Base-by-base conservation (phyloP, 257 asterid species). In the Solanum etuberosum region DNA sequence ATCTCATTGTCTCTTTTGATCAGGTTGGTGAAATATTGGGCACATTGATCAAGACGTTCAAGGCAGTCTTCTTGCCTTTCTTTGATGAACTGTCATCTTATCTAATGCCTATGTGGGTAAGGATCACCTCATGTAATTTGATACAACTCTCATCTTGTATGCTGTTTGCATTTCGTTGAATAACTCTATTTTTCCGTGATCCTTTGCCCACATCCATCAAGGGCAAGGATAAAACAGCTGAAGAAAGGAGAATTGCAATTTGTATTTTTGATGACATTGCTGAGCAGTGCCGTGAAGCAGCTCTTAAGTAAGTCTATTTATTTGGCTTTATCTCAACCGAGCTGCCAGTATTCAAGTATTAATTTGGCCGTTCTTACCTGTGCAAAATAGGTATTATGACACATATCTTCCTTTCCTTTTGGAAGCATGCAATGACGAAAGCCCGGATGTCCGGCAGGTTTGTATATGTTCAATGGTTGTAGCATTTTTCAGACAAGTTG, bases 191-290 rank as follows among this genome's bases (percentile, higher is more conserved):
- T 42, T 25, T 20, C 18, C 61, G 7, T 15, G n/a, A 9, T 16
- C 29, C 5, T 18, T 43, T 80, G 20, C 42, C 42, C 29, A 48
- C 29, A 5, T 80, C 65, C 40, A 48, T 80, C 86, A 92, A 97
- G 99, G 99, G 98, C 32, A 97, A 97, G 92, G 99, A 96, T 88
- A 96, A 93, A 92, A 94, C 99, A 87, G 91, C 98, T 65, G 99
- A 96, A 90, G 99, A 97, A 93, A 95, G 99, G 93, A 93, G 99
- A 89, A 97, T 97, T 83, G 98, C 99, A 10, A 96, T 97, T 87
- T 97, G 99, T 91, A 97, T 97, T 63, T 97, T 97, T 90, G 99
- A 97, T 92, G 99, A 97, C 90, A 96, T 97, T 72, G 99, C 99
- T 16, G 99, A 97, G 92, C 99, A 97, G 89, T 97, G 98, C 81